Percentiles rank a stretch among this genome's conserved stretches.
phyloP scores from a whole-genome alignment of 257 asterid species.

The Thymus quinquecostatus region DNA sequence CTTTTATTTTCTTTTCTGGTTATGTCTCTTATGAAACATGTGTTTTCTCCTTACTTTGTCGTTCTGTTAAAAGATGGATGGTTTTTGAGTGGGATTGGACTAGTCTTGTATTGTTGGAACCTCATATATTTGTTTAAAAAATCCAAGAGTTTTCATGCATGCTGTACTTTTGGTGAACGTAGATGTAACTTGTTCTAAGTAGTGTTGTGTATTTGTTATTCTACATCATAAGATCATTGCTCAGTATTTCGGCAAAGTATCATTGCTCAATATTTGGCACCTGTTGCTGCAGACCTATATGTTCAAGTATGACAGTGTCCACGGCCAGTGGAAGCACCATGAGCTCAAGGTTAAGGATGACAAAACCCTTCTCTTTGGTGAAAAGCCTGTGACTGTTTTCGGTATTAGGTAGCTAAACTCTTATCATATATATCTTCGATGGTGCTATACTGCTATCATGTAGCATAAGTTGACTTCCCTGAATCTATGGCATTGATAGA shows the following conservation, averaged over 20 bases:
- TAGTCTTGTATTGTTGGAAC: not conserved
- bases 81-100: no score
- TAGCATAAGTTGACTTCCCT: not conserved
- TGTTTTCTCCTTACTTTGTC: not conserved
- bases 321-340: slow-evolving; percentile 64
- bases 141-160: not conserved
- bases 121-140: no score
- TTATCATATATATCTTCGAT: not conserved
- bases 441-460: not conserved
- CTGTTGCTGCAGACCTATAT: slow-evolving; percentile 51
- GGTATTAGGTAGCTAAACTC: slow-evolving; percentile 43
- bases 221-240: not conserved
- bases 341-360: slow-evolving; percentile 63
- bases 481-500: slow-evolving; percentile 21
- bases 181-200: not conserved
- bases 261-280: not conserved
- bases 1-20: no score
- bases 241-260: not conserved
- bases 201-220: not conserved
- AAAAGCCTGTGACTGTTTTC: slow-evolving; percentile 51
- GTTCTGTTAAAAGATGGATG: not conserved
- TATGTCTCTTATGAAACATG: not conserved
- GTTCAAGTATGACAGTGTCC: slow-evolving; percentile 70
- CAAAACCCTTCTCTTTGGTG: slow-evolving; percentile 64
- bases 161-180: not conserved